Evolutionary conservation across 1,284 basidiomycete species (phyloP), one percentile per base, ranked within the genome.

Genomic region (Pisolithus thermaeus): DNA sequence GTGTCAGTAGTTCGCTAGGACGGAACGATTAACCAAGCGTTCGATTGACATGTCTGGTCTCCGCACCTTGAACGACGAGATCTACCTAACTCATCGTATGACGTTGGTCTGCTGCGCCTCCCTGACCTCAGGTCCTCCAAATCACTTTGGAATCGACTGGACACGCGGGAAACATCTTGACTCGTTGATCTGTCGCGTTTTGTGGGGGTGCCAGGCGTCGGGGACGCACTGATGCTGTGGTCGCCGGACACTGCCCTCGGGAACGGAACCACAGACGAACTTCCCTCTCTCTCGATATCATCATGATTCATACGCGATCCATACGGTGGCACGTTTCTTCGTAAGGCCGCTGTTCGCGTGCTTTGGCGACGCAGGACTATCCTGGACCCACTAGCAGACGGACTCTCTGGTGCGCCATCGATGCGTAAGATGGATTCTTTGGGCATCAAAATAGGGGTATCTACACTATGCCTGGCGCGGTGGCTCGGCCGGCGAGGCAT

Each of bases 141-240:
- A 58, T 89, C 84, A 60, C 82, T 84, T 63, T 83, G 80, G 70
- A 87, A 85, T 35, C 84, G 77, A 20, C 81, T 80, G 5, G 84
- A 77, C 47, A 73, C 70, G 38, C 73, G 71, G 8, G 74, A 76
- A n/a, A 76, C 75, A 41, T 71, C 74, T 45, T 80, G 74, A 49
- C 65, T 67, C 35, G 59, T 63, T 32, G 59, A 47, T 42, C 54
- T 58, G 9, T 52, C 41, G 23, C 49, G 52, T 39, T 36, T 46
- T n/a, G 42, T 53, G 9, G 52, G 67, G 49, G 57, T 66, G 59
- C 65, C 68, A 48, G 67, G 68, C 23, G 69, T 68, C 7, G 70
- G 68, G 11, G 65, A 63, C 7, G 72, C 65, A 43, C 64, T 66
- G 22, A 59, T 49, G 46, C 64, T 66, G 55, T 74, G 67, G 41